Evolutionary conservation across 495 filamentous ascomycete genomes (phyloP).

Genomic region (Penicillium desertorum): DNA sequence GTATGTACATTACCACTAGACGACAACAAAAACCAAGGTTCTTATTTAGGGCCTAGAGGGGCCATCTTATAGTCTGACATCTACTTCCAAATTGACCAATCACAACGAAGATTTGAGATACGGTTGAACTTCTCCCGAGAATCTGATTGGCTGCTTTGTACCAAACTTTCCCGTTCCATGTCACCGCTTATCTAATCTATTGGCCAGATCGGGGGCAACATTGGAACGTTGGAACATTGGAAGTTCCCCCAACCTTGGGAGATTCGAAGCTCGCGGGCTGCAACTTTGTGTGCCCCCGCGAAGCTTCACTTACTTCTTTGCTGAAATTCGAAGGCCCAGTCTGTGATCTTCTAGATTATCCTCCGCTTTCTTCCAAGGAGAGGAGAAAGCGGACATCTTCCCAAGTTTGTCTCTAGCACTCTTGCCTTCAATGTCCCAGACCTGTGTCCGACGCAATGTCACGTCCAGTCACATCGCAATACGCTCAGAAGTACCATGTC

Average conservation of each 20-base stretch:
- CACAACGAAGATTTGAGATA: background rate
- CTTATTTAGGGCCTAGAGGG: too few relatives aligned
- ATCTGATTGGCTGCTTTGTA: background rate
- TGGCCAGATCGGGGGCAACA: background rate
- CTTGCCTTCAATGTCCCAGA: background rate
- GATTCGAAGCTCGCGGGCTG: background rate
- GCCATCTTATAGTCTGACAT: too few relatives aligned
- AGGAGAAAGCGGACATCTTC: background rate
- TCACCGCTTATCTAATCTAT: background rate
- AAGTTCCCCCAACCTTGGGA: background rate
- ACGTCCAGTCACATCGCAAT: background rate
- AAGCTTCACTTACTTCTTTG: background rate
- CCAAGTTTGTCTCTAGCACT: background rate
- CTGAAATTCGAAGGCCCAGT: background rate
- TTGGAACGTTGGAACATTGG: background rate
- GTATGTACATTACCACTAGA: too few relatives aligned
- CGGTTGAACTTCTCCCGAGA: background rate
- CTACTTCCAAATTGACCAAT: background rate
- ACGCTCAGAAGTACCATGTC: slow-evolving; percentile 3
- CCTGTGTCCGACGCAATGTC: slow-evolving; percentile 9
- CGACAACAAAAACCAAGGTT: too few relatives aligned
- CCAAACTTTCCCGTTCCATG: background rate
- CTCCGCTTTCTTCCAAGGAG: background rate
- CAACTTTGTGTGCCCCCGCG: background rate
- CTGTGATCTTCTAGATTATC: background rate